phyloP scores from a whole-genome alignment of 768 basidiomycete genomes.

The Psilocybe cyanescens region DNA sequence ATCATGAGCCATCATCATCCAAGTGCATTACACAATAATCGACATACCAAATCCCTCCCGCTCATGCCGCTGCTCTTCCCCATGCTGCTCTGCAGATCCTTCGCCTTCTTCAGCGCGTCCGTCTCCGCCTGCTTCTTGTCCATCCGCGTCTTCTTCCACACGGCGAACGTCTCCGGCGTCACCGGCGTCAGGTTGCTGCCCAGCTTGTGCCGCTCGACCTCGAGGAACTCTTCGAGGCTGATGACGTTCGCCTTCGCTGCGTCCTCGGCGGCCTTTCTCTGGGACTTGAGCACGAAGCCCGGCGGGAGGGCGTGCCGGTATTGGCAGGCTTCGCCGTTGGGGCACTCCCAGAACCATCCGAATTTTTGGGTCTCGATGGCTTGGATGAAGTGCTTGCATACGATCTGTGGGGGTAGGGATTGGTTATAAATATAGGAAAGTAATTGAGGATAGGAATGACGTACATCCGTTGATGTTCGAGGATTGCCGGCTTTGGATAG shows the following conservation, averaged over 20 bases:
- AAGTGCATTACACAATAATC: not conserved
- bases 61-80: conserved; percentile 95
- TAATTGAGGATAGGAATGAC: conserved; percentile 19
- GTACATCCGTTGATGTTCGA: conserved; percentile 87
- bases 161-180: conserved; percentile 87
- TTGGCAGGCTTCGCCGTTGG: conserved; percentile 86
- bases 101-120: conserved; percentile 81
- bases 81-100: conserved; percentile 78
- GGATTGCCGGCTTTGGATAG: conserved; percentile 88
- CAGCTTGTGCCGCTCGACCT: conserved; percentile 98
- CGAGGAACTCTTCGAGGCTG: conserved; percentile 95
- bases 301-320: conserved; percentile 96
- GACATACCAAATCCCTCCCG: conserved; percentile 87
- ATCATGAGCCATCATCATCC: not conserved
- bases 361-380: conserved; percentile 94
- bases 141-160: conserved; percentile 95
- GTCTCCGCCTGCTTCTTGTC: conserved; percentile 93
- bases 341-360: conserved; percentile 97
- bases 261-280: conserved; percentile 90
- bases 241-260: conserved; percentile 89
- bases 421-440: not conserved
- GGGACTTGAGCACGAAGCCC: conserved; percentile 93
- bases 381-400: conserved; percentile 96
- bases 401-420: conserved; percentile 60
- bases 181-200: conserved; percentile 91